Evolutionary conservation across 75 land plant genomes (phyloP).

Genomic region (Adiantum capillusveneris): DNA sequence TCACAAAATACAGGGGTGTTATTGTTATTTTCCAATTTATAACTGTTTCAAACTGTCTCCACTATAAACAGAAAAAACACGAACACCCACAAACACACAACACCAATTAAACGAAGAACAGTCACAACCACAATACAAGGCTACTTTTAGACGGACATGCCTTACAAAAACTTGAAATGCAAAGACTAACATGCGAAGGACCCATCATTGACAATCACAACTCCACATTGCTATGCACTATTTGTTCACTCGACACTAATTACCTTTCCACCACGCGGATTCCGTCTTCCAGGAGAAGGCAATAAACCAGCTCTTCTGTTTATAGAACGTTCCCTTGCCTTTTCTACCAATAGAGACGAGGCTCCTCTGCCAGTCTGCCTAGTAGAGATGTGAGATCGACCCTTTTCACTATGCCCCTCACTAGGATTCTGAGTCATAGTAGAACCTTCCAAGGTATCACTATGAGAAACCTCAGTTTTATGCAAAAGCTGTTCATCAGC

Average conservation of each 20-base stretch:
- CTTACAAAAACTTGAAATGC: too few species aligned
- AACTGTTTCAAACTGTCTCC: too few species aligned
- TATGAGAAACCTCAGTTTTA: slow-evolving; percentile 1
- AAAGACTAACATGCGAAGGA: too few species aligned
- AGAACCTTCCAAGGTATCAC: slow-evolving; percentile 5
- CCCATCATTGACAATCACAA: background rate
- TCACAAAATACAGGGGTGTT: too few species aligned
- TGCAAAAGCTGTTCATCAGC: background rate
- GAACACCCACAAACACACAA: too few species aligned
- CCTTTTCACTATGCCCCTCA: slow-evolving; percentile 8
- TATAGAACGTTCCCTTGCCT: slow-evolving; percentile 20
- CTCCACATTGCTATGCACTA: background rate
- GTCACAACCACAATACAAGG: too few species aligned
- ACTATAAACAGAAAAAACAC: too few species aligned
- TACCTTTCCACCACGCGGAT: slow-evolving; percentile 8
- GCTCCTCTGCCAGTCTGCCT: slow-evolving; percentile 10
- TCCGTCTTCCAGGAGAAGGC: slow-evolving; percentile 23
- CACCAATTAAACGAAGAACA: too few species aligned
- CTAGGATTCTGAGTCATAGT: background rate
- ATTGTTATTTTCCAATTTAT: too few species aligned
- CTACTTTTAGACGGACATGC: too few species aligned
- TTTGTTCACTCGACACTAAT: background rate
- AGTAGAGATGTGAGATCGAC: background rate
- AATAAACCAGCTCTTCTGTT: slow-evolving; percentile 10
- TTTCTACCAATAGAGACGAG: slow-evolving; percentile 19